phyloP scores from a whole-genome alignment of 169 alveolate genomes.

The Miamiensis avidus region DNA sequence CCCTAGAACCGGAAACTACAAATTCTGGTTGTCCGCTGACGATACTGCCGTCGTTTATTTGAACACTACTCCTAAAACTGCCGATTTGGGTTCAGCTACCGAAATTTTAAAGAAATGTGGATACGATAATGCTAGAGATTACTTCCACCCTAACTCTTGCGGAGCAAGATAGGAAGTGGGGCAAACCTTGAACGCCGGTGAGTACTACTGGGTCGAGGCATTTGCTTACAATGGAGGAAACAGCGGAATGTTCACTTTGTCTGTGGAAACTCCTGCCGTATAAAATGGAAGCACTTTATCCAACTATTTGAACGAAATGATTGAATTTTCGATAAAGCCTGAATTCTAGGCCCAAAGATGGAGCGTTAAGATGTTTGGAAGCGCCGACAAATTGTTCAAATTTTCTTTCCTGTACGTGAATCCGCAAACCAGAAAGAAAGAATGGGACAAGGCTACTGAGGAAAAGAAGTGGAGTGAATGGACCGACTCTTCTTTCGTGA shows the following conservation, averaged over 20 bases:
- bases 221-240: conserved; percentile 12
- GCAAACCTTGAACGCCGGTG: background rate
- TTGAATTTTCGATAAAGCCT: background rate
- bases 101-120: background rate
- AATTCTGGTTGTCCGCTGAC: conserved; percentile 21
- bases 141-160: conserved; percentile 6
- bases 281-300: background rate
- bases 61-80: background rate
- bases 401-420: background rate
- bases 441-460: background rate
- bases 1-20: conserved; percentile 27
- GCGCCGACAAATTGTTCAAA: background rate
- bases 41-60: conserved; percentile 19
- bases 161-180: background rate
- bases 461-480: background rate
- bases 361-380: background rate
- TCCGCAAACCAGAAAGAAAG: background rate
- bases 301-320: background rate
- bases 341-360: background rate
- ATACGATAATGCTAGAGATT: conserved; percentile 7
- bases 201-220: conserved; percentile 20
- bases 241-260: conserved; percentile 12
- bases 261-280: conserved; percentile 7
- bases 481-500: background rate
- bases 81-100: no score